Evolutionary conservation across 192 early-diverging fungal species (phyloP).

Genomic region (Coemansia sp.): DNA sequence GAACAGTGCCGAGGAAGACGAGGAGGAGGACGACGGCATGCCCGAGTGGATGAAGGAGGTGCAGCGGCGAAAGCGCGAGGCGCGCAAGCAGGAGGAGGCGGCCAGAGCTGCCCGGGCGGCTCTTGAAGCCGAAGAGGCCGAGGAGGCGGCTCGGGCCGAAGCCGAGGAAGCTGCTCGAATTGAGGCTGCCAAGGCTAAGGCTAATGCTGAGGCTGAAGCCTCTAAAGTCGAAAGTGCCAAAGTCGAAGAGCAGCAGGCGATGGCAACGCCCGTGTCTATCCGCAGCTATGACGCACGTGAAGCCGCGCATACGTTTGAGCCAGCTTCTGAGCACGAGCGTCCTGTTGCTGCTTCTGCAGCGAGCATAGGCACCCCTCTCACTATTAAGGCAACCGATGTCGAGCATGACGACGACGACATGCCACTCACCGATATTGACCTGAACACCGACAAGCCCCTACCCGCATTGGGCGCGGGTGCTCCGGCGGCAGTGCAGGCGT

Average conservation of each 20-base stretch:
- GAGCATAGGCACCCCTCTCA: not conserved
- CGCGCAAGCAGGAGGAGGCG: slow-evolving; percentile 25
- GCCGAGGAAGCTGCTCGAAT: not conserved
- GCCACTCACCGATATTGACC: slow-evolving; percentile 26
- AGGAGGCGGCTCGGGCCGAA: not conserved
- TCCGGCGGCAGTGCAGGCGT: not conserved
- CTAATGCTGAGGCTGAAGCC: not conserved
- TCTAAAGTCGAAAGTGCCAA: not conserved
- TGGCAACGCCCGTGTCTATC: slow-evolving; percentile 4
- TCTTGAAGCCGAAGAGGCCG: slow-evolving; percentile 4
- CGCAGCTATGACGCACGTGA: not conserved
- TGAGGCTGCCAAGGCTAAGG: not conserved
- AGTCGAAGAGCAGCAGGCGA: not conserved
- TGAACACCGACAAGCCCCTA: slow-evolving; percentile 19
- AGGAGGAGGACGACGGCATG: slow-evolving; percentile 1
- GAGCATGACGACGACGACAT: slow-evolving; percentile 25
- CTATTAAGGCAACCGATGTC: not conserved
- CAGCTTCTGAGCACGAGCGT: not conserved
- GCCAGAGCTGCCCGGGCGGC: slow-evolving; percentile 11
- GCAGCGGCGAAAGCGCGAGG: slow-evolving; percentile 47
- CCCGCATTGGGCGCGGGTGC: not conserved
- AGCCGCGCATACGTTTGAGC: not conserved
- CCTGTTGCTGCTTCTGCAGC: not conserved
- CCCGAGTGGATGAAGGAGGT: slow-evolving; percentile 50
- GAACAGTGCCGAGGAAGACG: slow-evolving; percentile 3